phyloP scores from a whole-genome alignment of 2,329 filamentous ascomycete species.

The Ustilaginoidea virens region DNA sequence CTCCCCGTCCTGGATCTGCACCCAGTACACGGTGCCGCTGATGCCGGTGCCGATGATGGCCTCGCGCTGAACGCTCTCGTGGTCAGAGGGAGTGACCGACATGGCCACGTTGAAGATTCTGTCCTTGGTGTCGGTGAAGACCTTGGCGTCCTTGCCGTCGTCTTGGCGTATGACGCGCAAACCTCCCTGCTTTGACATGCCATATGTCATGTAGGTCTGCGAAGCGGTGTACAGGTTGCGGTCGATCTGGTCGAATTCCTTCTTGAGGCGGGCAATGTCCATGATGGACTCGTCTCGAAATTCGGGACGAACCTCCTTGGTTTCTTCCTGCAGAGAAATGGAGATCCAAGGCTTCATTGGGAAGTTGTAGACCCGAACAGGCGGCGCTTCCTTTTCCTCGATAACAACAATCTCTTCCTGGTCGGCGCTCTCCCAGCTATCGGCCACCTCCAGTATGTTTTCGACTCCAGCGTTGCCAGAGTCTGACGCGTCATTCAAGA shows the following conservation, averaged over 20 bases:
- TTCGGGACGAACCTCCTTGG: slow-evolving; percentile 38
- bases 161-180: slow-evolving; percentile 89
- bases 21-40: slow-evolving; percentile 95
- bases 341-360: slow-evolving; percentile 94
- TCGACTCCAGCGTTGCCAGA: slow-evolving; percentile 35
- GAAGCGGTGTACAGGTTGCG: slow-evolving; percentile 83
- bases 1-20: slow-evolving; percentile 59
- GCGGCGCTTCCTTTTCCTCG: slow-evolving; percentile 48
- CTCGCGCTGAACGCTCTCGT: slow-evolving; percentile 48
- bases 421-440: slow-evolving; percentile 84
- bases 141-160: slow-evolving; percentile 77
- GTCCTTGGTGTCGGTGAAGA: slow-evolving; percentile 83
- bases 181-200: slow-evolving; percentile 83
- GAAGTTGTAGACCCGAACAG: slow-evolving; percentile 82
- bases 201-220: slow-evolving; percentile 84
- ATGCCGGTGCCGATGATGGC: slow-evolving; percentile 84
- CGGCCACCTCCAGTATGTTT: slow-evolving; percentile 48
- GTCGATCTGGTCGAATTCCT: slow-evolving; percentile 95
- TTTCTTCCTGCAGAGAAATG: slow-evolving; percentile 53
- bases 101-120: slow-evolving; percentile 89
- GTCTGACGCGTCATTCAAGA: slow-evolving; percentile 33
- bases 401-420: slow-evolving; percentile 49
- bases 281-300: slow-evolving; percentile 72
- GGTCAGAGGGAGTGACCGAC: slow-evolving; percentile 49
- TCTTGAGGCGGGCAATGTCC: slow-evolving; percentile 88